Percentiles rank a stretch among this genome's conserved stretches.
These are phyloP conservation scores for Aspergillus steynii DNA, from an alignment of 495 filamentous ascomycete genomes.

Conservation along the genomic window DNA sequence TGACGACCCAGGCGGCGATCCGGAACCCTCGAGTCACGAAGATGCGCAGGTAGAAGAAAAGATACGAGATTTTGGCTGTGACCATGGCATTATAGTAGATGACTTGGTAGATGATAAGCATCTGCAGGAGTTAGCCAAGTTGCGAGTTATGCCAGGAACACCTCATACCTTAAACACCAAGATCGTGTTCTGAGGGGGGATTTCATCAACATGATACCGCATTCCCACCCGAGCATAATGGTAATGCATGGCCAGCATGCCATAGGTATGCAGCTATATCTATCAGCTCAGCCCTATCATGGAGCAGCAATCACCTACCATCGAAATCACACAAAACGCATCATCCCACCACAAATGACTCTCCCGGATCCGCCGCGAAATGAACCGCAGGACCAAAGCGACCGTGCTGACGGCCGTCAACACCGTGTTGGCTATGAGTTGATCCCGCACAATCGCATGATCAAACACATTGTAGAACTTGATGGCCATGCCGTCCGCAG, in stretches of 20 bases:
- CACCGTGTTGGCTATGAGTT: conserved; percentile 28
- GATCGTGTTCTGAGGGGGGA: conserved; percentile 20
- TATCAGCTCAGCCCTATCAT: too few species aligned
- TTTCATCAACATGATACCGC: conserved; percentile 17
- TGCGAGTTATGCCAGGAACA: neutral
- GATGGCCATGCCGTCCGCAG: conserved; percentile 13
- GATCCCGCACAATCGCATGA: conserved; percentile 19
- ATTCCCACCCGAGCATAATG: conserved; percentile 25
- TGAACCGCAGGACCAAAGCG: conserved; percentile 18
- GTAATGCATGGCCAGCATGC: conserved; percentile 27
- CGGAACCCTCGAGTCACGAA: conserved; percentile 44
- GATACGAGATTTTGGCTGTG: conserved; percentile 50
- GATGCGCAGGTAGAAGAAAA: conserved; percentile 53
- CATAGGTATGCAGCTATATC: conserved; percentile 22
- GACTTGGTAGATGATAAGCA: conserved; percentile 26
- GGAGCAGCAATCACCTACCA: neutral
- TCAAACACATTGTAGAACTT: conserved; percentile 24
- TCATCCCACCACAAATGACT: conserved; percentile 28
- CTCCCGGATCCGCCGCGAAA: conserved; percentile 19
- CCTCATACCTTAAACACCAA: conserved; percentile 19
- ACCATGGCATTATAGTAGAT: conserved; percentile 38
- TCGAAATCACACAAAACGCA: conserved; percentile 15
- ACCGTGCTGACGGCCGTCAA: conserved; percentile 19
- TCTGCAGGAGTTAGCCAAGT: neutral
- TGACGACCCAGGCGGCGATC: conserved; percentile 30